A percentile compares a stretch with the other conserved stretches of the same genome.
phyloP scores from a whole-genome alignment of 805 yeast genomes.

The Lipomyces spencermartinsiae region DNA sequence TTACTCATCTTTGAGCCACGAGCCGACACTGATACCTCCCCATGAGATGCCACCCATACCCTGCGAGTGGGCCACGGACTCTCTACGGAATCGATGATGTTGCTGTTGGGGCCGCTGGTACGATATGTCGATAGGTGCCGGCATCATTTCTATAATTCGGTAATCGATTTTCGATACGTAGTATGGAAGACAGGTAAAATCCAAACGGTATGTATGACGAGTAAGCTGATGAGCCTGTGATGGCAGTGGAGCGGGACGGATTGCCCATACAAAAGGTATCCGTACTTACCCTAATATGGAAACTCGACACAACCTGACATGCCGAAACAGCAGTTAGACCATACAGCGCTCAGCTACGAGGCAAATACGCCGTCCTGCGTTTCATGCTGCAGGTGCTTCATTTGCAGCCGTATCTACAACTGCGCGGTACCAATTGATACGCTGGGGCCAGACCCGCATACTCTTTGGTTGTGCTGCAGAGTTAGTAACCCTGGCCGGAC shows the following conservation, averaged over 20 bases:
- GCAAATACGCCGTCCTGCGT: background rate
- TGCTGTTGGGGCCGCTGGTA: constrained; percentile 47
- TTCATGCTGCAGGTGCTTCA: no score
- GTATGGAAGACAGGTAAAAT: background rate
- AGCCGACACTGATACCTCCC: constrained; percentile 94
- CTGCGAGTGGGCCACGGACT: constrained; percentile 91
- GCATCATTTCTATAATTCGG: constrained; percentile 28
- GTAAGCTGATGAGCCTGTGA: background rate
- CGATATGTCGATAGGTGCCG: constrained; percentile 53
- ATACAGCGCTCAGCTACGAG: background rate
- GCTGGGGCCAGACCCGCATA: no score
- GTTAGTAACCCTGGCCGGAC: no score
- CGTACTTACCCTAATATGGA: background rate
- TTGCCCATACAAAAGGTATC: background rate
- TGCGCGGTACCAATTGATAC: no score
- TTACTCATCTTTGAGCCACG: constrained; percentile 90
- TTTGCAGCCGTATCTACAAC: no score
- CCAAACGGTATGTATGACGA: background rate
- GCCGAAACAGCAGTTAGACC: background rate
- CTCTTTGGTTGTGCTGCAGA: no score
- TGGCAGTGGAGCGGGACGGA: background rate
- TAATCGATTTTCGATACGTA: background rate
- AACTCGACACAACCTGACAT: background rate
- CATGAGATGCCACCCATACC: constrained; percentile 98
- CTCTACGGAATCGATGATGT: constrained; percentile 68